These are phyloP conservation scores for Erysimum pusillum DNA, from an alignment of 441 rosid species.

Conservation along the genomic window DNA sequence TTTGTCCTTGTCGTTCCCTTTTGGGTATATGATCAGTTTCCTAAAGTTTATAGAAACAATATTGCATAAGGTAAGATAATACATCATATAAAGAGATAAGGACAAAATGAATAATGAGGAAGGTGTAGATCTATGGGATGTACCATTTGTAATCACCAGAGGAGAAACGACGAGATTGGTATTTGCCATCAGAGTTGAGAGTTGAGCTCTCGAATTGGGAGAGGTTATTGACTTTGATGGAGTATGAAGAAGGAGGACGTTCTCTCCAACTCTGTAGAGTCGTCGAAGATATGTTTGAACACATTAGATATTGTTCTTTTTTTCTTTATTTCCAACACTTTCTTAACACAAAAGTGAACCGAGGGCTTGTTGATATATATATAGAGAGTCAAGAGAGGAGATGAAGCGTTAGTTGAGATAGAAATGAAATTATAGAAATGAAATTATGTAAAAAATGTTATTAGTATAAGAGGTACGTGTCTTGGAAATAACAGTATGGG, in stretches of 20 bases:
- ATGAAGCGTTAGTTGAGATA: too few species aligned
- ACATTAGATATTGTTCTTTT: neutral
- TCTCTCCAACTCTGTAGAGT: constrained; percentile 24
- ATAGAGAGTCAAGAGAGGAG: too few species aligned
- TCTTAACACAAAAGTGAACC: neutral
- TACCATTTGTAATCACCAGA: constrained; percentile 14
- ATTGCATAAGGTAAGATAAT: neutral
- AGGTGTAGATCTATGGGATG: neutral
- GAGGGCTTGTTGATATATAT: too few species aligned
- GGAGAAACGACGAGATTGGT: neutral
- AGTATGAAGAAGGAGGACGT: constrained; percentile 27
- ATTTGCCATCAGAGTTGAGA: neutral
- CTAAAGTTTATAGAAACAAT: neutral
- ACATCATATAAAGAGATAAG: neutral
- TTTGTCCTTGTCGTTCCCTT: neutral
- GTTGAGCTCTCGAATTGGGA: neutral
- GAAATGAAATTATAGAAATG: too few species aligned
- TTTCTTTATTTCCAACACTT: neutral
- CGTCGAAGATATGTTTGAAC: neutral
- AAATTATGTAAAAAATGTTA: too few species aligned
- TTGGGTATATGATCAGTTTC: constrained; percentile 15
- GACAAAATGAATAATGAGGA: neutral
- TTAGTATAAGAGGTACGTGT: too few species aligned
- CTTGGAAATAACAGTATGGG: too few species aligned
- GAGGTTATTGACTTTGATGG: neutral